Conservation (phyloP, 129 eudicot genomes). For the Tanacetum coccineum region DNA sequence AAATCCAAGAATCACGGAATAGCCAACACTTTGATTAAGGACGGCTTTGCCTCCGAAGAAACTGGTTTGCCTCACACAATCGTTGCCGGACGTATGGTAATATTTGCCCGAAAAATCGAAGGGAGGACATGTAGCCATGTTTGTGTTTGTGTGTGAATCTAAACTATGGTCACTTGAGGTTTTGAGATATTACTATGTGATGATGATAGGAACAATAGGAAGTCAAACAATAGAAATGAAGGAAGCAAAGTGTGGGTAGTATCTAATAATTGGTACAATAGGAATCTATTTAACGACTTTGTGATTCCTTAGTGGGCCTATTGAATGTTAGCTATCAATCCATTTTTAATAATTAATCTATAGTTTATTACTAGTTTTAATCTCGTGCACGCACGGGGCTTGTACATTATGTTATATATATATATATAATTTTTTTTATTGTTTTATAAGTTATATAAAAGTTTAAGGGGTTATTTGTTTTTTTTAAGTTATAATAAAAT, state of each 20-base stretch:
- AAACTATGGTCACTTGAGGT: background rate
- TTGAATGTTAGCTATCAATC: no score
- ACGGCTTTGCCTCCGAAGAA: conserved; percentile 86
- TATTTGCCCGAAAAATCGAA: conserved; percentile 69
- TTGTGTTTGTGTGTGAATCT: background rate
- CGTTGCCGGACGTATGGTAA: conserved; percentile 40
- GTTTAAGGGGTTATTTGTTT: no score
- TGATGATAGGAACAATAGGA: conserved; percentile 15
- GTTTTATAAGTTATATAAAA: no score
- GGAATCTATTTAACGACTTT: conserved; percentile 23
- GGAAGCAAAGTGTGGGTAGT: conserved; percentile 2
- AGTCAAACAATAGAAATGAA: conserved; percentile 29
- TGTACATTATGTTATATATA: no score
- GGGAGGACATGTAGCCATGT: conserved; percentile 60
- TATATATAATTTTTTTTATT: no score
- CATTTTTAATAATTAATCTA: no score
- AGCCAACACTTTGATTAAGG: conserved; percentile 92
- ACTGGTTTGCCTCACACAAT: conserved; percentile 74
- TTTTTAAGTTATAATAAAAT: no score
- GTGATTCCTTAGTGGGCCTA: conserved; percentile 24
- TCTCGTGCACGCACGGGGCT: no score
- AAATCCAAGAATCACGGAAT: conserved; percentile 91
- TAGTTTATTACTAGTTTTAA: no score
- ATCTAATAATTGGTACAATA: conserved; percentile 7
- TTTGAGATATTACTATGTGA: conserved; percentile 16